Percentiles rank a stretch among this genome's conserved stretches.
Conservation (phyloP, 1,139 yeast species). For the Torulaspora globosa region DNA sequence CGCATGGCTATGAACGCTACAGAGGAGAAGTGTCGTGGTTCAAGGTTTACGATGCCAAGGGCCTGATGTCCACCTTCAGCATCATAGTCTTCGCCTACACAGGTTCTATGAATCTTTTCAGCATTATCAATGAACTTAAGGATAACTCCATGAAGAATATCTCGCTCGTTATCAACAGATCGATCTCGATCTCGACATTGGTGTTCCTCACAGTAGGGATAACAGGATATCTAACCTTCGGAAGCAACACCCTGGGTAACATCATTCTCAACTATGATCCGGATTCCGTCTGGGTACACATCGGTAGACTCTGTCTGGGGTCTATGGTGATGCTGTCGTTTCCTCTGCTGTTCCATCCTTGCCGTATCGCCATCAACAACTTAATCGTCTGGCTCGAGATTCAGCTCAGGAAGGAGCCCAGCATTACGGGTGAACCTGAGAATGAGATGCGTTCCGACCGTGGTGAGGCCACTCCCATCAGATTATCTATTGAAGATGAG, state of each 20-base stretch:
- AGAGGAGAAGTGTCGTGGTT: slow-evolving; percentile 53
- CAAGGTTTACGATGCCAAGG: slow-evolving; percentile 53
- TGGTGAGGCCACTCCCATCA: slow-evolving; percentile 17
- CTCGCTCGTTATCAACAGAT: slow-evolving; percentile 48
- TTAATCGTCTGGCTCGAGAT: slow-evolving; percentile 52
- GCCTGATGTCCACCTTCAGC: slow-evolving; percentile 77
- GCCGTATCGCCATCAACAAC: slow-evolving; percentile 78
- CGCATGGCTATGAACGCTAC: slow-evolving; percentile 28
- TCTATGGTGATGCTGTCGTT: slow-evolving; percentile 81
- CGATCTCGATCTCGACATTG: slow-evolving; percentile 55
- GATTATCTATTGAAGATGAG: slow-evolving; percentile 23
- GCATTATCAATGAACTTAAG: slow-evolving; percentile 76
- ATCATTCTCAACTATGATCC: slow-evolving; percentile 61
- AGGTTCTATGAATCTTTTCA: slow-evolving; percentile 91
- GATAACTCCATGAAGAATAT: slow-evolving; percentile 53
- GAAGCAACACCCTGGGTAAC: slow-evolving; percentile 73
- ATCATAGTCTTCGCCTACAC: slow-evolving; percentile 91
- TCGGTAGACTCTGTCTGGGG: slow-evolving; percentile 74
- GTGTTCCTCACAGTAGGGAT: slow-evolving; percentile 70
- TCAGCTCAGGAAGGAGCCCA: slow-evolving; percentile 8
- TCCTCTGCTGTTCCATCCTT: slow-evolving; percentile 92
- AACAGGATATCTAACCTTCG: slow-evolving; percentile 83
- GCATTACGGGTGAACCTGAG: slow-evolving; percentile 5
- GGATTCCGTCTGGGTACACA: slow-evolving; percentile 37
- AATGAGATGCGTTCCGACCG: slow-evolving; percentile 2